Evolutionary conservation across 352 stramenopile genomes (phyloP).

Genomic region (Globisporangium middletonii): DNA sequence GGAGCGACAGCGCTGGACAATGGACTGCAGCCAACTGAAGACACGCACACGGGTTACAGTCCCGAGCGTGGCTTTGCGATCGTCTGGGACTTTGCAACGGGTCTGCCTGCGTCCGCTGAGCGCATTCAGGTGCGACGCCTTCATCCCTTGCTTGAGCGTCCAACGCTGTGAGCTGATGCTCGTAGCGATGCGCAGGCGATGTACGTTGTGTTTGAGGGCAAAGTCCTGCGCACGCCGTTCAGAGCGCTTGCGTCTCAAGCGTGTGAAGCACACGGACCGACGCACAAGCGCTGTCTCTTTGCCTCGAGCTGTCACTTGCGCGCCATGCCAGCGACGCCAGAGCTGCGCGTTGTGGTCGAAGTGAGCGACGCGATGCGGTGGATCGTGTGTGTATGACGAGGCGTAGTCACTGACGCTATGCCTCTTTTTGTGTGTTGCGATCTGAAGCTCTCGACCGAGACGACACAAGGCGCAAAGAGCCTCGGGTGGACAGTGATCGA

Average conservation of each 20-base stretch:
- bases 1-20: neutral
- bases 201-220: constrained; percentile 40
- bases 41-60: constrained; percentile 14
- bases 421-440: neutral
- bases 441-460: constrained; percentile 19
- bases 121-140: constrained; percentile 26
- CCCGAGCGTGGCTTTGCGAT: constrained; percentile 30
- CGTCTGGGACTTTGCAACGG: constrained; percentile 40
- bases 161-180: neutral
- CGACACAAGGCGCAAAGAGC: constrained; percentile 15
- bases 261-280: constrained; percentile 19
- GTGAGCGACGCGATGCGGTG: constrained; percentile 8
- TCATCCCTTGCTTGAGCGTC: neutral
- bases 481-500: constrained; percentile 39
- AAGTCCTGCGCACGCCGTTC: constrained; percentile 30
- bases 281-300: constrained; percentile 27
- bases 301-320: constrained; percentile 23
- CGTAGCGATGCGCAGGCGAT: constrained; percentile 21
- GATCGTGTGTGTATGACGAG: neutral
- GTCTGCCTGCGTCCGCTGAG: constrained; percentile 17
- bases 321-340: constrained; percentile 18
- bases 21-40: neutral
- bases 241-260: constrained; percentile 29
- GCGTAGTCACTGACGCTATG: neutral
- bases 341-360: constrained; percentile 35